A percentile compares a stretch with the other conserved stretches of the same genome.
These are phyloP conservation scores for Thecaphora thlaspeos DNA, from an alignment of 1,284 basidiomycete species.

Conservation along the genomic window DNA sequence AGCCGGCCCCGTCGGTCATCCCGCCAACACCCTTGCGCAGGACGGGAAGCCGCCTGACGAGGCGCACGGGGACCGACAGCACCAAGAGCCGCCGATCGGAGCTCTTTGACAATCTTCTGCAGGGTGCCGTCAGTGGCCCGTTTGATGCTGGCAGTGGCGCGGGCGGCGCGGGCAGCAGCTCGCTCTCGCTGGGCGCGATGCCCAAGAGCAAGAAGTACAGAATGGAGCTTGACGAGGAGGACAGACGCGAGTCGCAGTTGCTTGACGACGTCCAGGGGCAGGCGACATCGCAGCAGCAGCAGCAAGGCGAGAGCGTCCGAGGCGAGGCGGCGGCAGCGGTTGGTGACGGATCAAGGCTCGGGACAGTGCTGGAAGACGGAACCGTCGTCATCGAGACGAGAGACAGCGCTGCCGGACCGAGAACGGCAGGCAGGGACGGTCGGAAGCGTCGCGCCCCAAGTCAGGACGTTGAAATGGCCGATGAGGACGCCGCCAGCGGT, in stretches of 20 bases:
- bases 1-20: not conserved
- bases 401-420: too few relatives aligned
- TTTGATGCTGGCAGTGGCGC: not conserved
- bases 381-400: too few relatives aligned
- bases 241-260: conserved; percentile 3
- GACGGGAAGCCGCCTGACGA: conserved; percentile 14
- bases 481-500: not conserved
- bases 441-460: not conserved
- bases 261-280: not conserved
- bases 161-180: too few relatives aligned
- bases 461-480: not conserved
- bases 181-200: not conserved
- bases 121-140: not conserved
- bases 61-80: conserved; percentile 24
- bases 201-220: conserved; percentile 25
- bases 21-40: conserved; percentile 1
- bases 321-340: too few relatives aligned
- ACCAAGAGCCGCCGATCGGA: conserved; percentile 20
- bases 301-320: too few relatives aligned
- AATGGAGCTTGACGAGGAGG: conserved; percentile 38
- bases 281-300: too few relatives aligned
- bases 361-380: not conserved
- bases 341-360: not conserved
- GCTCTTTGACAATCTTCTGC: conserved; percentile 17
- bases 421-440: too few relatives aligned